Conservation (phyloP, 495 filamentous ascomycete genomes). For the Penicillium ochrochloron region DNA sequence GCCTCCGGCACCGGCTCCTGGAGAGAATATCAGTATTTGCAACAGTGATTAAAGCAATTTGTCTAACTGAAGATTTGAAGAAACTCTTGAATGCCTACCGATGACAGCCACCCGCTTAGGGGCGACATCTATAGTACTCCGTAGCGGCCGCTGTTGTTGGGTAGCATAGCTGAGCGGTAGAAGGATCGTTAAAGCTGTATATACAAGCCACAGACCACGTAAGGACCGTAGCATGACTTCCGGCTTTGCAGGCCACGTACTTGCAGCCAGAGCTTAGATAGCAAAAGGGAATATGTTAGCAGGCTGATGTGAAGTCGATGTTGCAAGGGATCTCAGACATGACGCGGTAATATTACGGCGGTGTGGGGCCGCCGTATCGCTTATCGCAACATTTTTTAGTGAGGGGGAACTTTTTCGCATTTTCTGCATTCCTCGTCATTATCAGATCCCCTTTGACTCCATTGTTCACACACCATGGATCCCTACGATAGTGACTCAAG, state of each 20-base stretch:
- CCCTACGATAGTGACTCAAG: constrained; percentile 80
- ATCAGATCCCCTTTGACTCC: constrained; percentile 3
- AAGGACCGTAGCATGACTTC: neutral
- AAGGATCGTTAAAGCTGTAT: constrained; percentile 19
- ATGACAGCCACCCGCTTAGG: constrained; percentile 53
- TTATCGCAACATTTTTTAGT: constrained; percentile 38
- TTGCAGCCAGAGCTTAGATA: neutral
- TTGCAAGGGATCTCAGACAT: constrained; percentile 4
- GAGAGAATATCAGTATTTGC: constrained; percentile 9
- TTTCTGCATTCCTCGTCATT: constrained; percentile 12
- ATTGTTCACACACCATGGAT: constrained; percentile 60
- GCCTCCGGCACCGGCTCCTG: constrained; percentile 90
- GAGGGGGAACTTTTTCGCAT: constrained; percentile 26
- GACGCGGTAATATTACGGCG: constrained; percentile 18
- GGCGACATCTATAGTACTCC: constrained; percentile 16
- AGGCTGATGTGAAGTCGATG: constrained; percentile 7
- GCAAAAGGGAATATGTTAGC: neutral
- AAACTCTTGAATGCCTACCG: constrained; percentile 34
- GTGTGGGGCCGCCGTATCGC: constrained; percentile 31
- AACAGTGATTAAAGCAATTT: neutral
- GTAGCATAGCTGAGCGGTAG: constrained; percentile 29
- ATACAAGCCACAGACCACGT: constrained; percentile 9
- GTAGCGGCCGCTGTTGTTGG: constrained; percentile 29
- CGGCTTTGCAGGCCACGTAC: neutral
- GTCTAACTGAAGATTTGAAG: constrained; percentile 1